These are phyloP conservation scores for Rhizopogon vulgaris DNA, from an alignment of 768 basidiomycete species.

Conservation along the genomic window DNA sequence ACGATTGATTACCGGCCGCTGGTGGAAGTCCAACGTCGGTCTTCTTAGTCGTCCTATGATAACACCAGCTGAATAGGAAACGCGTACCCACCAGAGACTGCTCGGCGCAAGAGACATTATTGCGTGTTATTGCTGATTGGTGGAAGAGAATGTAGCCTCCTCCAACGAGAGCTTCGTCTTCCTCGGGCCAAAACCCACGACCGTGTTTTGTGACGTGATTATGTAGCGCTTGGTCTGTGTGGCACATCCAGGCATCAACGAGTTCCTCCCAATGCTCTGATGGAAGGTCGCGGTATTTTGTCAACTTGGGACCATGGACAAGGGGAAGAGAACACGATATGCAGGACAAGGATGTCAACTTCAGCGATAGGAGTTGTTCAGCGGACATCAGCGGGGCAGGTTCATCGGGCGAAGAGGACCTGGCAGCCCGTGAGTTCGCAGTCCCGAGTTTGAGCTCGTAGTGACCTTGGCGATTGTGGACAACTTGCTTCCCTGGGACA, in stretches of 20 bases:
- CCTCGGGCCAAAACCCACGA: constrained; percentile 74
- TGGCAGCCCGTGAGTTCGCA: constrained; percentile 18
- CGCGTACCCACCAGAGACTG: constrained; percentile 49
- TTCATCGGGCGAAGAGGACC: constrained; percentile 18
- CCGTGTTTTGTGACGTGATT: constrained; percentile 57
- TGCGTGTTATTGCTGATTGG: not conserved
- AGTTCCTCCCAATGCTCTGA: constrained; percentile 98
- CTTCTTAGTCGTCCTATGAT: constrained; percentile 81
- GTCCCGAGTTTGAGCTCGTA: constrained; percentile 65
- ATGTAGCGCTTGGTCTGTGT: constrained; percentile 79
- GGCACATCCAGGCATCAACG: constrained; percentile 98
- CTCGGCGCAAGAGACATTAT: constrained; percentile 15
- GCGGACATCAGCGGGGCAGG: constrained; percentile 60
- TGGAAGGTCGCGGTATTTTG: constrained; percentile 76
- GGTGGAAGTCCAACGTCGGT: constrained; percentile 73
- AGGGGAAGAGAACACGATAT: constrained; percentile 75
- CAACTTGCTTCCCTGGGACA: constrained; percentile 52
- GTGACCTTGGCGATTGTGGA: constrained; percentile 50
- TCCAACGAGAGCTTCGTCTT: constrained; percentile 74
- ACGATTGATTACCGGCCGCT: constrained; percentile 41
- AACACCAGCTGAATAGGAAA: constrained; percentile 4
- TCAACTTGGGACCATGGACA: constrained; percentile 40
- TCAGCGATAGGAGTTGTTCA: constrained; percentile 46
- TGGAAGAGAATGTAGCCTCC: constrained; percentile 80
- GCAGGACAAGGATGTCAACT: constrained; percentile 68